A percentile compares a stretch with the other conserved stretches of the same genome.
Evolutionary conservation across 2,329 filamentous ascomycete genomes (phyloP).

Genomic region (Nectriaceae sp.): DNA sequence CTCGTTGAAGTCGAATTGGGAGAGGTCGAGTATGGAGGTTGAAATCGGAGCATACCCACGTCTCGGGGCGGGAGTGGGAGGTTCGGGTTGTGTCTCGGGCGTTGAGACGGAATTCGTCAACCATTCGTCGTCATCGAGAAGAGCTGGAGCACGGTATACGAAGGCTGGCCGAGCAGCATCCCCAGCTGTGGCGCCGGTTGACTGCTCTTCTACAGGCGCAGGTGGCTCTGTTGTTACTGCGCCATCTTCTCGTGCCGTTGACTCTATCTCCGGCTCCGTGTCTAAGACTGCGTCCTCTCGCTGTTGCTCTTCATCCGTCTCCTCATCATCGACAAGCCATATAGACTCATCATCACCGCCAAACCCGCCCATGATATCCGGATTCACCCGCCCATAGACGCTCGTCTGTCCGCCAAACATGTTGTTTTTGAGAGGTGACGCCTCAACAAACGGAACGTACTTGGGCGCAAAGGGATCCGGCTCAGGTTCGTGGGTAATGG

Average conservation of each 20-base stretch:
- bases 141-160: slow-evolving; percentile 17
- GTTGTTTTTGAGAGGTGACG: slow-evolving; percentile 25
- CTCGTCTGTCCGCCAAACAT: slow-evolving; percentile 27
- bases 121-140: slow-evolving; percentile 24
- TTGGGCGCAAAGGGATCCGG: slow-evolving; percentile 14
- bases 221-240: slow-evolving; percentile 19
- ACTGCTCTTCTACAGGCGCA: slow-evolving; percentile 9
- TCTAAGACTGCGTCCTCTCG: slow-evolving; percentile 1
- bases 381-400: slow-evolving; percentile 33
- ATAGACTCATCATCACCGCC: slow-evolving; percentile 32
- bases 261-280: not conserved
- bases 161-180: slow-evolving; percentile 14
- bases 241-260: not conserved
- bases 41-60: slow-evolving; percentile 23
- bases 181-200: slow-evolving; percentile 13
- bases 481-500: slow-evolving; percentile 1
- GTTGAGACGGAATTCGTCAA: slow-evolving; percentile 2
- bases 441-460: slow-evolving; percentile 26
- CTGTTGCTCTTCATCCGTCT: slow-evolving; percentile 11
- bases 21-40: slow-evolving; percentile 20
- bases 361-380: slow-evolving; percentile 33
- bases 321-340: slow-evolving; percentile 33
- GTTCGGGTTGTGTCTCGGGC: slow-evolving; percentile 1
- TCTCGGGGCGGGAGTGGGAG: slow-evolving; percentile 3
- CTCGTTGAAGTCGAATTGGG: slow-evolving; percentile 10